phyloP scores from a whole-genome alignment of 495 filamentous ascomycete species.

The Darksidea phi region DNA sequence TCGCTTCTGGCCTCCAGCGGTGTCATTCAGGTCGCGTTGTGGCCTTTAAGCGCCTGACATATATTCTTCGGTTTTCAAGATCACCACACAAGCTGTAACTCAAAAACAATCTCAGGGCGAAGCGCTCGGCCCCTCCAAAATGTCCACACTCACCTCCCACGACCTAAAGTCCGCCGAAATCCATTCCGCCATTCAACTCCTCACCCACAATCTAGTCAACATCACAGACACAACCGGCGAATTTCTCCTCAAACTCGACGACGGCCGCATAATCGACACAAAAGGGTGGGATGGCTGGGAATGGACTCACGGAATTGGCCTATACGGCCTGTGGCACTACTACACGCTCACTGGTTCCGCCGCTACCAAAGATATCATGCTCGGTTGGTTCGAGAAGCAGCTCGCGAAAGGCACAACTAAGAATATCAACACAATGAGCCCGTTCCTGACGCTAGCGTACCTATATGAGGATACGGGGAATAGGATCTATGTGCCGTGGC shows the following conservation, averaged over 20 bases:
- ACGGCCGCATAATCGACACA: conserved; percentile 73
- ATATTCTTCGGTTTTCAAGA: too few species aligned
- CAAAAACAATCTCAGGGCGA: neutral
- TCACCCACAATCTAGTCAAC: conserved; percentile 67
- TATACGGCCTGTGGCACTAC: conserved; percentile 78
- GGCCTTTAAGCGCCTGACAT: too few species aligned
- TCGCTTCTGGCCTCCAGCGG: neutral
- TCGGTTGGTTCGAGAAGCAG: conserved; percentile 64
- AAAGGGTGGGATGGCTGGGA: conserved; percentile 79
- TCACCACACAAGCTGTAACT: too few species aligned
- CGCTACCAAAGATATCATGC: conserved; percentile 56
- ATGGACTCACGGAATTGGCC: conserved; percentile 76
- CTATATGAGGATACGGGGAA: conserved; percentile 68
- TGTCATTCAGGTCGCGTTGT: neutral
- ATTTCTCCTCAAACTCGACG: conserved; percentile 63
- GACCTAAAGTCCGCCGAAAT: conserved; percentile 37
- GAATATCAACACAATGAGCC: conserved; percentile 79
- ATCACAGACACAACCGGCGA: conserved; percentile 68
- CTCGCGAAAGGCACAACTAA: conserved; percentile 70
- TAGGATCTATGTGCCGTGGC: conserved; percentile 61
- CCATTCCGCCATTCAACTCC: conserved; percentile 56
- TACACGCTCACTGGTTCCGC: conserved; percentile 61
- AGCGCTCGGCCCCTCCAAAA: neutral
- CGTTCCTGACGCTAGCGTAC: conserved; percentile 67
- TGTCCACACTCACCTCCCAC: conserved; percentile 18